phyloP scores from a whole-genome alignment of 257 asterid species.

The Mitragyna speciosa region DNA sequence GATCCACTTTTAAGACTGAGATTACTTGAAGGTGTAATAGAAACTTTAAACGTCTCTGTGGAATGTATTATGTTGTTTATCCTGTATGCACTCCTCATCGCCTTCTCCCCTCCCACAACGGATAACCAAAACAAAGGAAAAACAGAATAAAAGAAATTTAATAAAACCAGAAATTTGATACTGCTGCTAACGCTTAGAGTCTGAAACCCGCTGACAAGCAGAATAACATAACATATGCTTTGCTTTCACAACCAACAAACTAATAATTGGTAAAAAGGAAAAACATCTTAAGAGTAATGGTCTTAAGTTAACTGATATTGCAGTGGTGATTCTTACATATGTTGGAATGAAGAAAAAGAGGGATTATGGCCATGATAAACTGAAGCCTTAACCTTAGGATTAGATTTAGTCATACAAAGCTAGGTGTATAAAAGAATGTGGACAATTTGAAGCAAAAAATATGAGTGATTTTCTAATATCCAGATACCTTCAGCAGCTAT shows the following conservation, averaged over 20 bases:
- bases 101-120: background rate
- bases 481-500: background rate
- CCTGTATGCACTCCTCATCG: background rate
- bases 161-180: background rate
- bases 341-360: background rate
- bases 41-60: background rate
- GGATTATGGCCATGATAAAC: too few relatives aligned
- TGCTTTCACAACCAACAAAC: background rate
- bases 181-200: background rate
- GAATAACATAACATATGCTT: background rate
- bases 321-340: background rate
- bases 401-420: background rate
- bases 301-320: background rate
- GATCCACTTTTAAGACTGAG: constrained; percentile 5
- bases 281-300: background rate
- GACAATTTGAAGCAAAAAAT: background rate
- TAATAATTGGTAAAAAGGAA: background rate
- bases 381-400: background rate
- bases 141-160: background rate
- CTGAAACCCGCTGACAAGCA: background rate
- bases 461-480: background rate
- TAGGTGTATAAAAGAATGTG: too few relatives aligned
- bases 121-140: background rate
- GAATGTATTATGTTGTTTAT: background rate
- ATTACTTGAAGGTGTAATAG: background rate